Conservation (phyloP, 1,284 basidiomycete genomes). For the Psilocybe mexicana region DNA sequence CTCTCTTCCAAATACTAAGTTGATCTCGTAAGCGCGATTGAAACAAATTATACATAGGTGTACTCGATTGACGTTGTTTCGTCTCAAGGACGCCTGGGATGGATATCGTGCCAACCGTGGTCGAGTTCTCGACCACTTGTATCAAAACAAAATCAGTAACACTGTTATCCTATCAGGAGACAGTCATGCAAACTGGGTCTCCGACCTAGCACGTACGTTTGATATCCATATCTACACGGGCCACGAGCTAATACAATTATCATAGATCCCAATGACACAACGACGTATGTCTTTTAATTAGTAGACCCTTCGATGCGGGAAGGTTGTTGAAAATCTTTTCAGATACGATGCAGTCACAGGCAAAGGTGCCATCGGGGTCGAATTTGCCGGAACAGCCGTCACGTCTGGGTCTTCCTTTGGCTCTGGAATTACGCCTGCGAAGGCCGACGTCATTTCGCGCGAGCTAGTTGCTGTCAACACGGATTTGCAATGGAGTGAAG, state of each 20-base stretch:
- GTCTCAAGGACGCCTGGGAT: conserved; percentile 58
- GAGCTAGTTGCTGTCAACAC: conserved; percentile 46
- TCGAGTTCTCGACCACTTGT: conserved; percentile 58
- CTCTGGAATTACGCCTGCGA: conserved; percentile 38
- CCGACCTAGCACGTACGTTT: conserved; percentile 51
- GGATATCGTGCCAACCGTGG: conserved; percentile 61
- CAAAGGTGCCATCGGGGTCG: conserved; percentile 58
- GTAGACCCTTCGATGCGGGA: not conserved
- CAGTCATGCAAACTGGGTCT: conserved; percentile 67
- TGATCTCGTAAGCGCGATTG: conserved; percentile 27
- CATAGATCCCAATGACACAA: conserved; percentile 52
- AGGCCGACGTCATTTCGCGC: conserved; percentile 43
- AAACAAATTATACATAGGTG: not conserved
- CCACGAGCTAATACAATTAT: not conserved
- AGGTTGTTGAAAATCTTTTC: conserved; percentile 4
- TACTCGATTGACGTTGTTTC: not conserved
- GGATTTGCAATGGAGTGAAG: conserved; percentile 68
- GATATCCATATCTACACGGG: not conserved
- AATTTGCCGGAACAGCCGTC: conserved; percentile 70
- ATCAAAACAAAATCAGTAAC: conserved; percentile 56
- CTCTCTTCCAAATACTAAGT: conserved; percentile 8
- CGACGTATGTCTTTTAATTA: conserved; percentile 29
- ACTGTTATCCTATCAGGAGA: conserved; percentile 64
- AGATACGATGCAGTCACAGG: conserved; percentile 58
- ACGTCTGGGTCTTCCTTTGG: conserved; percentile 57